A percentile compares a stretch with the other conserved stretches of the same genome.
These are phyloP conservation scores for Dictyostelium purpureum DNA, from an alignment of 78 protist species.

Conservation along the genomic window DNA sequence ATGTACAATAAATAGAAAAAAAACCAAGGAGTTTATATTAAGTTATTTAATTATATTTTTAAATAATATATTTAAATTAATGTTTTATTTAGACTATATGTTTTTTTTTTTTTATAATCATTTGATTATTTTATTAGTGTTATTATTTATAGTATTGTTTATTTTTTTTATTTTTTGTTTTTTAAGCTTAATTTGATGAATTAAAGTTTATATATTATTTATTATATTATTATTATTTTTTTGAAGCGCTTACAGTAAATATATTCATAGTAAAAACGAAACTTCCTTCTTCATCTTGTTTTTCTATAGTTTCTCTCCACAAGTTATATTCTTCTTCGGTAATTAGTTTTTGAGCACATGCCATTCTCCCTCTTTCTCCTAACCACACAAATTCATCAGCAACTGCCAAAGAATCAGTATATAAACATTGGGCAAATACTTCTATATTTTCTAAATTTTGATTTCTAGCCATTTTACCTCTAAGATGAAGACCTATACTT, in stretches of 20 bases:
- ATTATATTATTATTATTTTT: background rate
- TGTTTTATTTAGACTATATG: too few relatives aligned
- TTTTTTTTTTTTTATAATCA: too few relatives aligned
- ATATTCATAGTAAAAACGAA: constrained; percentile 74
- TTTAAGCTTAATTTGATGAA: background rate
- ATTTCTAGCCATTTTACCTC: constrained; percentile 33
- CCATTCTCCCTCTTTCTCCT: constrained; percentile 75
- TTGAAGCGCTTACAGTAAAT: constrained; percentile 57
- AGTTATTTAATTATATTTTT: too few relatives aligned
- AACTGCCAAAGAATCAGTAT: constrained; percentile 33
- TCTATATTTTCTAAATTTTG: constrained; percentile 9
- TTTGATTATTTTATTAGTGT: too few relatives aligned
- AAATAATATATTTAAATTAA: too few relatives aligned
- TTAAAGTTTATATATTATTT: background rate
- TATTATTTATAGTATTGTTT: too few relatives aligned
- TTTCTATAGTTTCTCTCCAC: constrained; percentile 59
- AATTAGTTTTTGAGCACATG: constrained; percentile 29
- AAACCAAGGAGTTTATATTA: too few relatives aligned
- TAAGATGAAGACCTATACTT: constrained; percentile 16
- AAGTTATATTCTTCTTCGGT: constrained; percentile 56
- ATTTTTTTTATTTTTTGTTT: too few relatives aligned
- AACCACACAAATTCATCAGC: constrained; percentile 73
- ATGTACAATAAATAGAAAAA: too few relatives aligned
- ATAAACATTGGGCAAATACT: constrained; percentile 63
- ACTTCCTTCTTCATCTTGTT: constrained; percentile 42